Base-by-base conservation (phyloP, 2,329 filamentous ascomycete species). In the Clonostachys rhizophaga region DNA sequence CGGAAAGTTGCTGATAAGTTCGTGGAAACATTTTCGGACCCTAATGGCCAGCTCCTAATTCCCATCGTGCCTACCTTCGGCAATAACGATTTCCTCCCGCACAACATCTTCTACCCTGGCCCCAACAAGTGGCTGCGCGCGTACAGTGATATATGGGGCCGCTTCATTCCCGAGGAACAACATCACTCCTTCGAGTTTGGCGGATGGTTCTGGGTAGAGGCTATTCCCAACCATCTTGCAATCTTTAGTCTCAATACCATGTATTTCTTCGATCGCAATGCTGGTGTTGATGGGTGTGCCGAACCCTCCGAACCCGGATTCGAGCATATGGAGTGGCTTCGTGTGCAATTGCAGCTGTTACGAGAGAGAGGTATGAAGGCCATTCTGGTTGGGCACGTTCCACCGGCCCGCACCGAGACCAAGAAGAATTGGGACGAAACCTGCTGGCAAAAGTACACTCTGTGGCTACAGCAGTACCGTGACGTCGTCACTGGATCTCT, bases 21-120 rank as follows among this genome's bases (percentile, higher is more conserved):
- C 65, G 68, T 78, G 42, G 79, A 91, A 17, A 75, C 87, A 10
- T 96, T 96, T 36, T 72, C 78, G 40, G 74, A 73, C n/a, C 71
- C 72, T 34, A 72, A 79, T 46, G 79, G 81, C 48, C 53, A 54
- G 37, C 78, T 91, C 49, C 66, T 76, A 12, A 78, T 97, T 5
- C 92, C 94, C 5, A 81, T 97, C 33, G 76, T 99, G 17, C 91
- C 94, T 1, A 96, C 86, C 0, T 85, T 96, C 55, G 94, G 94
- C 50, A 99, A 99, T 71, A 99, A 99, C 67, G 94, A 99, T 60
- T 91, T 99, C 49, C 81, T 96, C 50, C 94, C 94, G 2, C 94
- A 99, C 70, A 99, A 99, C 59, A 95, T 97, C 60, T 84, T 99
- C 63, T 74, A 83, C 40, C 76, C 81, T 1, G 94, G 92, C 0